Evolutionary conservation across 371 early-diverging fungal species (phyloP).

Genomic region (Rhizopus delemar): DNA sequence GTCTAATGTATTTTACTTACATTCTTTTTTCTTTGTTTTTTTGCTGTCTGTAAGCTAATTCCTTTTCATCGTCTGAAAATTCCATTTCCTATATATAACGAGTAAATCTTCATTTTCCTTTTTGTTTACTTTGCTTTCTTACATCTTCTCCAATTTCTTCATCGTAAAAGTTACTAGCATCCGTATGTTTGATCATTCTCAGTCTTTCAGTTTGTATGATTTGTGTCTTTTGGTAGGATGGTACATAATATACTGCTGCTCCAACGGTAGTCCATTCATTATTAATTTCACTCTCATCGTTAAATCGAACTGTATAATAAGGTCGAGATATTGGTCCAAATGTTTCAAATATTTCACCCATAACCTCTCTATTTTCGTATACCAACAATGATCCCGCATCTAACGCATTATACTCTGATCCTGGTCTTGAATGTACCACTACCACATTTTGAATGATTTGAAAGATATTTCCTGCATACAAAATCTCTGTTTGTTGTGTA

Average conservation of each 20-base stretch:
- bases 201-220: conserved; percentile 70
- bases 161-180: conserved; percentile 91
- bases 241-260: conserved; percentile 63
- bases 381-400: conserved; percentile 82
- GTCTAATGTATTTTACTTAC: conserved; percentile 11
- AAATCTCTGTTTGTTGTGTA: conserved; percentile 54
- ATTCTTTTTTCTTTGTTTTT: conserved; percentile 37
- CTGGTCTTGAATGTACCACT: conserved; percentile 62
- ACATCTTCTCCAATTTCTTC: conserved; percentile 83
- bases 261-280: conserved; percentile 46
- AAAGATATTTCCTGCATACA: conserved; percentile 67
- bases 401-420: conserved; percentile 61
- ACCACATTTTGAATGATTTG: conserved; percentile 77
- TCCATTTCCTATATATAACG: conserved; percentile 59
- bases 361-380: conserved; percentile 59
- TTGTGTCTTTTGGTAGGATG: conserved; percentile 51
- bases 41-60: conserved; percentile 55
- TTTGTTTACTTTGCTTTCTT: neutral
- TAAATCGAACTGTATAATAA: conserved; percentile 80
- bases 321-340: conserved; percentile 91
- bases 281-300: conserved; percentile 62
- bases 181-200: conserved; percentile 74
- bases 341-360: conserved; percentile 90
- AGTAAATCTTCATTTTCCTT: neutral
- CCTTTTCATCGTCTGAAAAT: conserved; percentile 89